Evolutionary conservation across 305 asterid species (phyloP).

Genomic region (Fraxinus paxiana): DNA sequence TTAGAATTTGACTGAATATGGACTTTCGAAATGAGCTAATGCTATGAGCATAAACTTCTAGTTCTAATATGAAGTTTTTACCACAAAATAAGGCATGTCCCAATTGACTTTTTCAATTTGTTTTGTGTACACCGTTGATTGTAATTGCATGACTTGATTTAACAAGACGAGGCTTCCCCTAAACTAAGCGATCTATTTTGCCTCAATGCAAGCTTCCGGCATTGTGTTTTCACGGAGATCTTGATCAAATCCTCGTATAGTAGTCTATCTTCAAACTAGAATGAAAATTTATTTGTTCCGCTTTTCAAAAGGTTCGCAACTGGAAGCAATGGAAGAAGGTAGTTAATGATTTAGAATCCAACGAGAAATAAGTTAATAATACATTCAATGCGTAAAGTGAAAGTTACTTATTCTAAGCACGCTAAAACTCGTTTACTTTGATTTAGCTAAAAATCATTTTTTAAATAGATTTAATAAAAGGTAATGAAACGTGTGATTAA

Average conservation of each 20-base stretch:
- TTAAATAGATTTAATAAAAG: not conserved
- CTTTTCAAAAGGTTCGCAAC: not conserved
- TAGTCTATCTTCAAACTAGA: not conserved
- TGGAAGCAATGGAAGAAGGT: not conserved
- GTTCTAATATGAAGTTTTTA: not conserved
- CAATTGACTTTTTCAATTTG: not conserved
- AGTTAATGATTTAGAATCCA: not conserved
- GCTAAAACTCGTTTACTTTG: not conserved
- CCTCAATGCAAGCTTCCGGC: not conserved
- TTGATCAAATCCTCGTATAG: not conserved
- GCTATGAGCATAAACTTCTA: not conserved
- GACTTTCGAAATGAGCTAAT: no score
- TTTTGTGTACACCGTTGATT: not conserved
- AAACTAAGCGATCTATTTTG: not conserved
- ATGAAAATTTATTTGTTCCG: not conserved
- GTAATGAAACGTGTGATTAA: no score
- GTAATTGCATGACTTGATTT: not conserved
- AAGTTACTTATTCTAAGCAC: no score
- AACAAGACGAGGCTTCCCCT: not conserved
- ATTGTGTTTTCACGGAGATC: not conserved
- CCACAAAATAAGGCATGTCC: no score
- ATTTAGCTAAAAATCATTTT: no score
- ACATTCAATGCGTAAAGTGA: not conserved
- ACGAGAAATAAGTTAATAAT: not conserved
- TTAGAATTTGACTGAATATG: no score